These are phyloP conservation scores for Lepidopterella palustris DNA, from an alignment of 495 filamentous ascomycete genomes.

Conservation along the genomic window DNA sequence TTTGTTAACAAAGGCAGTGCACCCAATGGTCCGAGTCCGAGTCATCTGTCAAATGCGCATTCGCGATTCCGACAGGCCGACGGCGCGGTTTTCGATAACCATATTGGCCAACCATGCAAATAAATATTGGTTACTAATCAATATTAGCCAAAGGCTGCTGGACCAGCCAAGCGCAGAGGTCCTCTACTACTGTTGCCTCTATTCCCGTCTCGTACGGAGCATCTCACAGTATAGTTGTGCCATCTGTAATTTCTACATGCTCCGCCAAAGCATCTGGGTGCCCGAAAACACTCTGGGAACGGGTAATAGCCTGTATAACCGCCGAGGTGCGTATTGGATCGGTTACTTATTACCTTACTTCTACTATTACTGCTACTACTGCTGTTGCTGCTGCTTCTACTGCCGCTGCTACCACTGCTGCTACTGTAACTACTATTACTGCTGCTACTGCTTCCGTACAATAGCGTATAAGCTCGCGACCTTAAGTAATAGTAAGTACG, in stretches of 20 bases:
- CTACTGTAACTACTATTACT: neutral
- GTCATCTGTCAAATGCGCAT: too few relatives aligned
- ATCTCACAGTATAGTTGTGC: neutral
- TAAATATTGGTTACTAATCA: too few relatives aligned
- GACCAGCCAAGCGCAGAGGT: neutral
- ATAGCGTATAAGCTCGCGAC: neutral
- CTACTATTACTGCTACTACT: neutral
- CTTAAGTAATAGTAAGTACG: too few relatives aligned
- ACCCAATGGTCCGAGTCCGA: too few relatives aligned
- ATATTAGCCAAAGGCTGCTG: too few relatives aligned
- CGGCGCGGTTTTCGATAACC: too few relatives aligned
- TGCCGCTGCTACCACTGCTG: neutral
- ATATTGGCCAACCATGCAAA: too few relatives aligned
- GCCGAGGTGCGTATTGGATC: neutral
- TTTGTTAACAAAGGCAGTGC: too few relatives aligned
- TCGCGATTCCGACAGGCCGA: too few relatives aligned
- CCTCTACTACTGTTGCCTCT: neutral
- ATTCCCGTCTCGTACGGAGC: neutral
- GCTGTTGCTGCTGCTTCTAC: neutral
- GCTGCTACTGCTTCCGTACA: neutral
- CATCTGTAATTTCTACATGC: neutral
- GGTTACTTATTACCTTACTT: neutral
- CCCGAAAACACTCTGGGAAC: neutral
- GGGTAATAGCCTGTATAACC: neutral
- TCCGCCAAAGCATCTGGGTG: neutral